A percentile compares a stretch with the other conserved stretches of the same genome.
Evolutionary conservation across 495 filamentous ascomycete genomes (phyloP).

Genomic region (Filosporella fistucella): DNA sequence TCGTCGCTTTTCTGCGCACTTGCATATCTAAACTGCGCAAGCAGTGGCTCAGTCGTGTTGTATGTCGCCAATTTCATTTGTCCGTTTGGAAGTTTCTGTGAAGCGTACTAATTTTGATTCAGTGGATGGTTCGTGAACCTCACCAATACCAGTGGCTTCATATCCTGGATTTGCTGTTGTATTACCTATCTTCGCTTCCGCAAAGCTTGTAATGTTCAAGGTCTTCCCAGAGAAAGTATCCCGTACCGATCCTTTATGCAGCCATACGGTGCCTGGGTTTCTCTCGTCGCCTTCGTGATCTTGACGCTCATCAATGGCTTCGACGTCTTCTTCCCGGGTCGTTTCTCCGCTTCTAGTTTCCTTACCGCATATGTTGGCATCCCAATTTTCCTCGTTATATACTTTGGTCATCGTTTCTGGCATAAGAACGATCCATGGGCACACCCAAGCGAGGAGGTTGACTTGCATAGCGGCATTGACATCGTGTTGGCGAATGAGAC

Average conservation of each 20-base stretch:
- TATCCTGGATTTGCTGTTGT: slow-evolving; percentile 57
- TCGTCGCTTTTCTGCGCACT: slow-evolving; percentile 60
- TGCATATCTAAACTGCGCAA: slow-evolving; percentile 74
- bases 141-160: slow-evolving; percentile 56
- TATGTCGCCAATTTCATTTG: slow-evolving; percentile 11
- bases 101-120: not conserved
- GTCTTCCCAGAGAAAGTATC: slow-evolving; percentile 36
- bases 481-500: slow-evolving; percentile 48
- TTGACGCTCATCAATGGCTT: slow-evolving; percentile 59
- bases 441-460: slow-evolving; percentile 44
- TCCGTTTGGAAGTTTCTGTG: slow-evolving; percentile 52
- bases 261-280: slow-evolving; percentile 47
- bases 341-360: slow-evolving; percentile 48
- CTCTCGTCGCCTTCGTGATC: slow-evolving; percentile 43
- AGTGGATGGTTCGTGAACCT: slow-evolving; percentile 53
- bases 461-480: slow-evolving; percentile 50
- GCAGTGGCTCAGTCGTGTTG: slow-evolving; percentile 66
- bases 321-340: slow-evolving; percentile 53
- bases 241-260: slow-evolving; percentile 49
- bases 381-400: slow-evolving; percentile 52
- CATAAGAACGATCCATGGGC: slow-evolving; percentile 49
- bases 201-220: slow-evolving; percentile 45
- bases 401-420: slow-evolving; percentile 44
- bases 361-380: slow-evolving; percentile 62
- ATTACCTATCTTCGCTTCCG: slow-evolving; percentile 59